Base-by-base conservation (phyloP, 2,329 filamentous ascomycete genomes). In the Colletotrichum eleusines region DNA sequence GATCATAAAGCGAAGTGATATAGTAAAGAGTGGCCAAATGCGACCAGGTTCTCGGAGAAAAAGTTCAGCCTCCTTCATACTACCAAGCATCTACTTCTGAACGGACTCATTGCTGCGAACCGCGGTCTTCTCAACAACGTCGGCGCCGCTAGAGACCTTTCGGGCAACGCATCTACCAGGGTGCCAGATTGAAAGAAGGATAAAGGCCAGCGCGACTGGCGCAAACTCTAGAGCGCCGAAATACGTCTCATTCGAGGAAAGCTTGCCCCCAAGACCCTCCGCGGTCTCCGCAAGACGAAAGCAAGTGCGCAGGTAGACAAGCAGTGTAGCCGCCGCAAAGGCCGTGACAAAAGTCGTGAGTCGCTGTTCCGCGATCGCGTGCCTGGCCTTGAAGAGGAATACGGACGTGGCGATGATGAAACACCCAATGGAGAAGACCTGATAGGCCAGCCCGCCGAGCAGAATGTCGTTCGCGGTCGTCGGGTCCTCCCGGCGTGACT, bases 201-300 rank as follows among this genome's bases (percentile, higher is more conserved):
- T 78, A 7, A 87, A 81, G 0, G 86, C 85, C 26, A 86, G 72
- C 0, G 84, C 84, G n/a, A 89, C 81, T 0, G 86, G 86, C 60
- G 83, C 82, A 76, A 88, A 89, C 72, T 89, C 87, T 51, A 89
- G 77, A 48, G 81, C 83, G 1, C 84, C 85, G 78, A 89, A 88
- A 74, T 81, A 88, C 1, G 82, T 82, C 77, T 89, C 86, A 75
- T 86, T 81, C 1, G 81, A 84, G 58, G 81, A 84, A 14, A 88
- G 75, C 48, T 81, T 76, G 0, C 83, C 80, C 57, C 79, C 79
- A 3, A 88, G 74, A 0, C 86, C 86, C 72, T 88, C 77, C 0
- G 84, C 82, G 0, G 86, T 88, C 77, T 89, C 87, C 1, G 85
- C 84, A n/a, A 89, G 77, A 53, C 87, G 77, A 71, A 88, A 88